These are phyloP conservation scores for Alternaria angustiovoidea DNA, from an alignment of 2,329 filamentous ascomycete genomes.

Conservation along the genomic window DNA sequence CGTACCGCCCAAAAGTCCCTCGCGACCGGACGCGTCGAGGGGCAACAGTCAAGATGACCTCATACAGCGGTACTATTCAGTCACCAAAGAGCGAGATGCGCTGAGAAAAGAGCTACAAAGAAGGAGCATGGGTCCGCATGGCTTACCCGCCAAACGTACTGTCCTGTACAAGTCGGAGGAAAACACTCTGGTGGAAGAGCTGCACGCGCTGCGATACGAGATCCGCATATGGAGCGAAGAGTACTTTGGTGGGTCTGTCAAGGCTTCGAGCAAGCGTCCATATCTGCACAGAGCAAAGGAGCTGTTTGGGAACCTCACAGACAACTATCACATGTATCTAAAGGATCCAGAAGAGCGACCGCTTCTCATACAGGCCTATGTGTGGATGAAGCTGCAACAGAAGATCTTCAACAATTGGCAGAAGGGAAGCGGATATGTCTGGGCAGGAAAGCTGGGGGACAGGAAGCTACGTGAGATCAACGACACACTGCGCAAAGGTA, in stretches of 20 bases:
- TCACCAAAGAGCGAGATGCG: conserved; percentile 50
- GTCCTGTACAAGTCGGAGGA: conserved; percentile 47
- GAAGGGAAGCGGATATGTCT: conserved; percentile 49
- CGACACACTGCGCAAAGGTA: conserved; percentile 48
- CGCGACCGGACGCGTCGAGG: conserved; percentile 40
- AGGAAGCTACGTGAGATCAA: conserved; percentile 47
- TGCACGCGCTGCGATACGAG: conserved; percentile 45
- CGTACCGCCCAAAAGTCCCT: conserved; percentile 48
- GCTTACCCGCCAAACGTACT: conserved; percentile 36
- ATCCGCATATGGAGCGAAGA: conserved; percentile 48
- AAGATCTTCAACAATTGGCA: conserved; percentile 48
- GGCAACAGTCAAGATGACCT: conserved; percentile 49
- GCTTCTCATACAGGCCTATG: conserved; percentile 47
- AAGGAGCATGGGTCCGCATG: conserved; percentile 42
- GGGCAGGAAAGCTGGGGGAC: conserved; percentile 50
- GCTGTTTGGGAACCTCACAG: conserved; percentile 44
- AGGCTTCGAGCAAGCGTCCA: conserved; percentile 39
- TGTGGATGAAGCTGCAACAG: conserved; percentile 49
- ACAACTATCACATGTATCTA: conserved; percentile 46
- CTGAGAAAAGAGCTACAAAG: conserved; percentile 48
- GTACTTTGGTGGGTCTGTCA: conserved; percentile 43
- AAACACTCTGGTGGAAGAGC: conserved; percentile 46
- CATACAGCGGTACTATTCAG: conserved; percentile 48
- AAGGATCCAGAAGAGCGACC: conserved; percentile 44
- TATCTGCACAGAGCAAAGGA: conserved; percentile 43